These are phyloP conservation scores for Westerdykella ornata DNA, from an alignment of 2,329 filamentous ascomycete species.

Conservation along the genomic window DNA sequence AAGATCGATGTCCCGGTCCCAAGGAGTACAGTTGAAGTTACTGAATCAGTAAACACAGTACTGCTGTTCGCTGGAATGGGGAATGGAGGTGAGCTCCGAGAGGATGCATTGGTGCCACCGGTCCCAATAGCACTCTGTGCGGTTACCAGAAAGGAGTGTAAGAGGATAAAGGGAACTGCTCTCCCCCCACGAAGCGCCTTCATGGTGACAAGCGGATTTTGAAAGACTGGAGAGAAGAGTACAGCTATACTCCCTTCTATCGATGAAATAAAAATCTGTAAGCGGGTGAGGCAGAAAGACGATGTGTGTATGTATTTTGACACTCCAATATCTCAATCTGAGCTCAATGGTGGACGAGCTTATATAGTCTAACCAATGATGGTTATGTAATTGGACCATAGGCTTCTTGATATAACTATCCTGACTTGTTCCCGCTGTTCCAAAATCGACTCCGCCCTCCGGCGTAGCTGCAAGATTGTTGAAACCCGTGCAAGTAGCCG, in stretches of 20 bases:
- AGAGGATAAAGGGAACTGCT: neutral
- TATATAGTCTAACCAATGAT: neutral
- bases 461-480: neutral
- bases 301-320: too few species aligned
- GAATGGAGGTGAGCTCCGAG: neutral
- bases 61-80: conserved; percentile 1
- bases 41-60: neutral
- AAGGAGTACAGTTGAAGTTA: neutral
- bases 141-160: neutral
- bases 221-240: neutral
- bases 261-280: neutral
- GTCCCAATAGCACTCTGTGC: neutral
- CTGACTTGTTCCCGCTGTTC: neutral
- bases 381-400: neutral
- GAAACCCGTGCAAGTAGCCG: neutral
- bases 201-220: neutral
- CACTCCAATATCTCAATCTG: neutral
- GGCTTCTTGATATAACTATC: neutral
- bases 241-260: neutral
- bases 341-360: neutral
- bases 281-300: too few species aligned
- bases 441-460: neutral
- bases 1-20: neutral
- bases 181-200: neutral
- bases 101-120: neutral